These are phyloP conservation scores for Eucalyptus regnans DNA, from an alignment of 345 rosid genomes.

Conservation along the genomic window DNA sequence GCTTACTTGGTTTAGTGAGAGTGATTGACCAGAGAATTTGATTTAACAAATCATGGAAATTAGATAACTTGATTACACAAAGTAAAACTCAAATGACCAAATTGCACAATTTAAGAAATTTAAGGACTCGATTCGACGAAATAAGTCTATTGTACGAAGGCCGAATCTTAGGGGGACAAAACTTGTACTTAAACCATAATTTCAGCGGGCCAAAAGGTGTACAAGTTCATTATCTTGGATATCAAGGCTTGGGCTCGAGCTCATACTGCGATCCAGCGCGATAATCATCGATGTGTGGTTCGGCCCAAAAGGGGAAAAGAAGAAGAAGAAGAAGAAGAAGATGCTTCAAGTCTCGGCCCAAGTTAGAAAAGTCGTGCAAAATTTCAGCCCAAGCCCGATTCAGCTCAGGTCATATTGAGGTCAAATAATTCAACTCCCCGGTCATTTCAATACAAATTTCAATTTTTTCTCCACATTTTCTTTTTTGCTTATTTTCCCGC, in stretches of 20 bases:
- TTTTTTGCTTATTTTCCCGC: neutral
- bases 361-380: too few species aligned
- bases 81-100: neutral
- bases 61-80: neutral
- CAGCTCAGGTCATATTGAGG: neutral
- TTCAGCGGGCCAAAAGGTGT: neutral
- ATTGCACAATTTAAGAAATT: neutral
- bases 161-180: neutral
- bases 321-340: neutral
- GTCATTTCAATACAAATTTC: neutral
- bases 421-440: neutral
- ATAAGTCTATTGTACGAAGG: fast-evolving
- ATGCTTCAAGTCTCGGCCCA: neutral
- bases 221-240: neutral
- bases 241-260: neutral
- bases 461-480: neutral
- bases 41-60: neutral
- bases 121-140: neutral
- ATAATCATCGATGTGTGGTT: neutral
- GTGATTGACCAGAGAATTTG: fast-evolving
- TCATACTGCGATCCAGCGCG: neutral
- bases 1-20: neutral
- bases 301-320: neutral
- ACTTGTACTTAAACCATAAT: neutral
- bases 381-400: neutral